phyloP scores from a whole-genome alignment of 805 yeast species.

The Metschnikowia rubicola region DNA sequence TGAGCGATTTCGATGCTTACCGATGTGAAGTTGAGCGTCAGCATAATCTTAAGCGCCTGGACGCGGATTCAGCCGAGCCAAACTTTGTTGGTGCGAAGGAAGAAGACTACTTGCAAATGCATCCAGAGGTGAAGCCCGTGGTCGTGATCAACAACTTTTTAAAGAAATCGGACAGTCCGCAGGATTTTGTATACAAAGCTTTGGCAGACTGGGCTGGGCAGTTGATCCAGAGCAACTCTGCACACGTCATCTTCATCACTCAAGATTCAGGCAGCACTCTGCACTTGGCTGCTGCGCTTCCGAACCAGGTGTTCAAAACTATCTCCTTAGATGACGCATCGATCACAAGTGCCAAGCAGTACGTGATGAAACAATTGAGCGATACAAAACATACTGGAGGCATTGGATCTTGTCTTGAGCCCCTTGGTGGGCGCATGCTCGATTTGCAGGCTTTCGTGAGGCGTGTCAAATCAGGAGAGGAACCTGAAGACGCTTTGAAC shows the following conservation, averaged over 20 bases:
- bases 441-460: slow-evolving; percentile 89
- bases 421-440: slow-evolving; percentile 92
- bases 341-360: slow-evolving; percentile 61
- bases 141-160: slow-evolving; percentile 75
- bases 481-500: slow-evolving; percentile 67
- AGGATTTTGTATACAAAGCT: slow-evolving; percentile 66
- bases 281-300: slow-evolving; percentile 66
- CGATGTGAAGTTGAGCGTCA: slow-evolving; percentile 21
- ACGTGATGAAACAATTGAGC: slow-evolving; percentile 57
- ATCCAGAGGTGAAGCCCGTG: slow-evolving; percentile 83
- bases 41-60: slow-evolving; percentile 12
- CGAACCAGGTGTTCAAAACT: slow-evolving; percentile 81
- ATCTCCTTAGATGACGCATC: slow-evolving; percentile 81
- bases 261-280: slow-evolving; percentile 79
- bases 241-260: slow-evolving; percentile 86
- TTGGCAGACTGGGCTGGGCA: slow-evolving; percentile 88
- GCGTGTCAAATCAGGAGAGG: slow-evolving; percentile 84
- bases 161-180: slow-evolving; percentile 45
- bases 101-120: slow-evolving; percentile 78
- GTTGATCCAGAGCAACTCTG: slow-evolving; percentile 70
- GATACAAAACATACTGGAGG: slow-evolving; percentile 22
- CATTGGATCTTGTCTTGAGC: slow-evolving; percentile 58
- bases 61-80: slow-evolving; percentile 15
- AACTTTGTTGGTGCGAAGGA: slow-evolving; percentile 49
- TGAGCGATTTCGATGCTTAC: slow-evolving; percentile 30